These are phyloP conservation scores for Talaromyces sp. DNA, from an alignment of 2,329 filamentous ascomycete species.

Conservation along the genomic window DNA sequence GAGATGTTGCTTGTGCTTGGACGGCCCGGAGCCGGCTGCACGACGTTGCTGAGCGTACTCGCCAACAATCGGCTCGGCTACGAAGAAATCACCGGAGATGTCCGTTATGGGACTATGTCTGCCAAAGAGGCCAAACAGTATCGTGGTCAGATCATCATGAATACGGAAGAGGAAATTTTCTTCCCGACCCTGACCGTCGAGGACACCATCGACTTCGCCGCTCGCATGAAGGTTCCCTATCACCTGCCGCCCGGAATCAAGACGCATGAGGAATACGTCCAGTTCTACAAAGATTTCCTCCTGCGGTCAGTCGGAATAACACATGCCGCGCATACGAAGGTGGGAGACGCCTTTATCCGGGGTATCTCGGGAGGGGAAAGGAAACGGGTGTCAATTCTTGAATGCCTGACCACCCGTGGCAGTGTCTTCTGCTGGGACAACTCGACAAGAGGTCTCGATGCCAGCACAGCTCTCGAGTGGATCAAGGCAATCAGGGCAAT, in stretches of 20 bases:
- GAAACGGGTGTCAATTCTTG: conserved; percentile 58
- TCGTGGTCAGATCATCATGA: not conserved
- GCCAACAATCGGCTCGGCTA: not conserved
- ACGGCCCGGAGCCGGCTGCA: not conserved
- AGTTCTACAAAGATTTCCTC: conserved; percentile 32
- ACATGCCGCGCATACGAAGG: conserved; percentile 48
- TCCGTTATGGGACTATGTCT: not conserved
- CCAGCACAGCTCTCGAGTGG: conserved; percentile 54
- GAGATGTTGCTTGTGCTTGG: not conserved
- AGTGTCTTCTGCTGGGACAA: conserved; percentile 46
- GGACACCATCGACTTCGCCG: conserved; percentile 73
- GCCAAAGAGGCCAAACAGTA: not conserved
- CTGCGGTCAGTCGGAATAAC: conserved; percentile 41
- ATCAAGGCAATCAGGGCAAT: conserved; percentile 47
- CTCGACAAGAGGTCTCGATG: conserved; percentile 47
- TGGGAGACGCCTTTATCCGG: conserved; percentile 52
- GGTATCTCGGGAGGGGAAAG: conserved; percentile 58
- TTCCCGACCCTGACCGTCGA: conserved; percentile 73
- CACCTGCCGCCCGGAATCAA: conserved; percentile 36
- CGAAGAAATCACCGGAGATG: not conserved
- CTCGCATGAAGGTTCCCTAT: conserved; percentile 54
- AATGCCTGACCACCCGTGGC: conserved; percentile 44
- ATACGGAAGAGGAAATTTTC: conserved; percentile 56
- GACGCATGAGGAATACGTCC: conserved; percentile 38
- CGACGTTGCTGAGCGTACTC: not conserved